These are phyloP conservation scores for Wickerhamiella nectarea DNA, from an alignment of 805 yeast genomes.

Conservation along the genomic window DNA sequence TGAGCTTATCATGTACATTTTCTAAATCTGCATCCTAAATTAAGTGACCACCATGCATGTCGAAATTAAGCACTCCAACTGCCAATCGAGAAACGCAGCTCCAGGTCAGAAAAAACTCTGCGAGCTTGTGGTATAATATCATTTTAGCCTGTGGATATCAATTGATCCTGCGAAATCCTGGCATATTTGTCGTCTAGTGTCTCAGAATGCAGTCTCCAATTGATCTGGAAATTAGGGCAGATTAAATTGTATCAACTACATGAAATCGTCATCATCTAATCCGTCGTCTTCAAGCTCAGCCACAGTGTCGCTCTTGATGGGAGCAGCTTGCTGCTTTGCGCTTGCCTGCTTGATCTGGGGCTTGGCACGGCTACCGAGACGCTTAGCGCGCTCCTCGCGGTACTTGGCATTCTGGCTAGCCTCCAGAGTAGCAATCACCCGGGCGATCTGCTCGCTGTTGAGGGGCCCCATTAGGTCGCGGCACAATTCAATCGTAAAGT, in stretches of 20 bases:
- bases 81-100: too few relatives aligned
- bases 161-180: too few relatives aligned
- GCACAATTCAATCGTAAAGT: constrained; percentile 69
- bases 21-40: too few relatives aligned
- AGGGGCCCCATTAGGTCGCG: constrained; percentile 77
- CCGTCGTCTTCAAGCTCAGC: constrained; percentile 32
- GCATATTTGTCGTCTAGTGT: too few relatives aligned
- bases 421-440: constrained; percentile 71
- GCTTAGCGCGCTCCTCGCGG: constrained; percentile 77
- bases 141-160: too few relatives aligned
- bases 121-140: too few relatives aligned
- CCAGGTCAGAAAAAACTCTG: too few relatives aligned
- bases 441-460: constrained; percentile 67
- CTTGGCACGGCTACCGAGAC: constrained; percentile 75
- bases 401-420: constrained; percentile 75
- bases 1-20: too few relatives aligned
- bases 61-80: too few relatives aligned
- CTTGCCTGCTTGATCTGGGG: constrained; percentile 65
- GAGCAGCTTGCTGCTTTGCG: constrained; percentile 42
- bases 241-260: constrained; percentile 20
- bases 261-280: constrained; percentile 31
- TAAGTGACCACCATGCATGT: too few relatives aligned
- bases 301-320: constrained; percentile 32
- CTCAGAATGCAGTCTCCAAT: too few relatives aligned
- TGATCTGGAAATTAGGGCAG: not conserved